Percentiles rank a stretch among this genome's conserved stretches.
Evolutionary conservation across 2,329 filamentous ascomycete species (phyloP).

Genomic region (Claviceps quebecensis): DNA sequence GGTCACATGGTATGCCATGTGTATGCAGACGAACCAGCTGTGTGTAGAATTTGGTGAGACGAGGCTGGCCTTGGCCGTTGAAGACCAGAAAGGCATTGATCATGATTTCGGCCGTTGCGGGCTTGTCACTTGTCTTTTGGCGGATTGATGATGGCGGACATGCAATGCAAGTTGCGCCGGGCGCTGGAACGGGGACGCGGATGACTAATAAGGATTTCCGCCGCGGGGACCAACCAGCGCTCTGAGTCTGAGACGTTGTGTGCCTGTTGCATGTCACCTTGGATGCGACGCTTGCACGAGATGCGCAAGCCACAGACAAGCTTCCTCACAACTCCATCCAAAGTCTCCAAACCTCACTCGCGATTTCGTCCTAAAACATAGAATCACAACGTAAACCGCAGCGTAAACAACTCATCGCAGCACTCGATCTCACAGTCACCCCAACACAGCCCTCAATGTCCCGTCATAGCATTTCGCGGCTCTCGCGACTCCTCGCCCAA

Average conservation of each 20-base stretch:
- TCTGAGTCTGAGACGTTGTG: background rate
- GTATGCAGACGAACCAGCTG: constrained; percentile 51
- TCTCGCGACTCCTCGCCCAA: constrained; percentile 24
- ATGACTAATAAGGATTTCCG: background rate
- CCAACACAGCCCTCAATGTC: constrained; percentile 13
- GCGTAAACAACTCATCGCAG: background rate
- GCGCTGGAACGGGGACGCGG: background rate
- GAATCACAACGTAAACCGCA: background rate
- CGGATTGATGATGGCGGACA: background rate
- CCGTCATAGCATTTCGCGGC: constrained; percentile 20
- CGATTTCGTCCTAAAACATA: background rate
- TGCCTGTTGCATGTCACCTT: background rate
- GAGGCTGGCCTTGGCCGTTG: constrained; percentile 93
- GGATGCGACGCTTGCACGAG: background rate
- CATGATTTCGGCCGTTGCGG: constrained; percentile 39
- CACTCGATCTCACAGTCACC: background rate
- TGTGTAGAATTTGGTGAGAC: constrained; percentile 96
- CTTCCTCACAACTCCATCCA: background rate
- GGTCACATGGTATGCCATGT: too few relatives aligned
- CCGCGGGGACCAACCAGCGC: too few relatives aligned
- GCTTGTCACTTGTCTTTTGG: background rate
- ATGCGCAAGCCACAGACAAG: background rate
- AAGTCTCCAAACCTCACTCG: background rate
- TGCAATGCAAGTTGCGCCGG: background rate
- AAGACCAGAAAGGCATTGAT: constrained; percentile 98